A percentile compares a stretch with the other conserved stretches of the same genome.
These are phyloP conservation scores for Serendipita indica DNA, from an alignment of 768 basidiomycete species.

Conservation along the genomic window DNA sequence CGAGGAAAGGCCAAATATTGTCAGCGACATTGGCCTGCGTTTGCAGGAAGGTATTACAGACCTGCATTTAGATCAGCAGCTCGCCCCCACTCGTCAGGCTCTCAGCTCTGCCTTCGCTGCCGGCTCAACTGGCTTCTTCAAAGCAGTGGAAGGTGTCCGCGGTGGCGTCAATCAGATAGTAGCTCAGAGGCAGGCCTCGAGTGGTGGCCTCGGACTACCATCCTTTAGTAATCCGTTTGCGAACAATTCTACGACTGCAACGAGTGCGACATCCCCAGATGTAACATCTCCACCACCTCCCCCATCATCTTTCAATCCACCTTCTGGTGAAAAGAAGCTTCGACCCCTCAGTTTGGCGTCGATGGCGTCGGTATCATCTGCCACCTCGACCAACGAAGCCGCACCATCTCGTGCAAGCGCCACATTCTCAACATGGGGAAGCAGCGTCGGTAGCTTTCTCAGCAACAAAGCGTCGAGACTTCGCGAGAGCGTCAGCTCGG, in stretches of 20 bases:
- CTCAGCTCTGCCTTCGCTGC: constrained; percentile 58
- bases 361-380: background rate
- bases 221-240: constrained; percentile 7
- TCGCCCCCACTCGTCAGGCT: constrained; percentile 86
- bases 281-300: constrained; percentile 6
- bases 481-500: constrained; percentile 1
- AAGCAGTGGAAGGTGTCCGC: constrained; percentile 77
- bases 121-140: constrained; percentile 71
- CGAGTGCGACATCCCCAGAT: background rate
- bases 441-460: constrained; percentile 2
- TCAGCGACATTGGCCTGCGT: constrained; percentile 82
- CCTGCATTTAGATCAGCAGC: constrained; percentile 78
- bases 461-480: constrained; percentile 4
- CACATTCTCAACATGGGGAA: constrained; percentile 3
- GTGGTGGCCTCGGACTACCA: constrained; percentile 1
- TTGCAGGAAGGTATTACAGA: constrained; percentile 91
- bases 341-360: constrained; percentile 6
- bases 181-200: constrained; percentile 9
- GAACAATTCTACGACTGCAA: background rate
- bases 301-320: background rate
- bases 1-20: constrained; percentile 74
- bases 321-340: constrained; percentile 1
- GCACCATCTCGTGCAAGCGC: background rate
- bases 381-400: background rate
- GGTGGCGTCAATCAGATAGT: constrained; percentile 26